Conservation (phyloP, 2,329 filamentous ascomycete species). For the Sarocladium strictum region DNA sequence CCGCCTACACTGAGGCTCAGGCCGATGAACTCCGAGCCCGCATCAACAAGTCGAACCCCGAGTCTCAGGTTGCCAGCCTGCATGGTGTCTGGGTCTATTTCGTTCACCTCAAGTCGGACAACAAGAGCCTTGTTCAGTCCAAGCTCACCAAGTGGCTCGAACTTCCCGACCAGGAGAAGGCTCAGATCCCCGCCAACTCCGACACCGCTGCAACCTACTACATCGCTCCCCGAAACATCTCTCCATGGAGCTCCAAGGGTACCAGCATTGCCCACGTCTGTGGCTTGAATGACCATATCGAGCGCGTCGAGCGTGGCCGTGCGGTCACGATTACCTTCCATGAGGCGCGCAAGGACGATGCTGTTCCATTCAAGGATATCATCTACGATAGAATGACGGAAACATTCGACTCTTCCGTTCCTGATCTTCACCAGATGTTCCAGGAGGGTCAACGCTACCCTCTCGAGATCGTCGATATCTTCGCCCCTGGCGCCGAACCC, state of each 20-base stretch:
- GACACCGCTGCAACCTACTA: conserved; percentile 57
- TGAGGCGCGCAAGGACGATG: conserved; percentile 38
- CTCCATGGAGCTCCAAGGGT: conserved; percentile 95
- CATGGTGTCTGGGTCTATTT: conserved; percentile 60
- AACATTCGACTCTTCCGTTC: conserved; percentile 60
- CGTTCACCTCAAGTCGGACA: conserved; percentile 50
- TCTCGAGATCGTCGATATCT: conserved; percentile 71
- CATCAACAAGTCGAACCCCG: conserved; percentile 35
- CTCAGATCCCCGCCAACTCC: conserved; percentile 18
- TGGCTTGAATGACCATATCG: conserved; percentile 62
- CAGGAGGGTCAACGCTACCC: conserved; percentile 56
- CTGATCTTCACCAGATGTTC: conserved; percentile 73
- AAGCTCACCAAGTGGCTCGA: conserved; percentile 26
- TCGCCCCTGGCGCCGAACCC: conserved; percentile 57
- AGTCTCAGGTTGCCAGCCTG: conserved; percentile 39
- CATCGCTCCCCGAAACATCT: conserved; percentile 78
- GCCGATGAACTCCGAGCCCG: conserved; percentile 38
- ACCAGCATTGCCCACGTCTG: conserved; percentile 92
- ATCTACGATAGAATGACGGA: conserved; percentile 97
- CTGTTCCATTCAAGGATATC: conserved; percentile 59
- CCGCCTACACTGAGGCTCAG: conserved; percentile 14
- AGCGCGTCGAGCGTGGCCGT: conserved; percentile 82
- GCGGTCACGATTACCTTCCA: conserved; percentile 63
- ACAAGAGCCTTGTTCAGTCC: conserved; percentile 37
- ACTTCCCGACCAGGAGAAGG: conserved; percentile 13